Percentiles rank a stretch among this genome's conserved stretches.
Evolutionary conservation across 208 protist species (phyloP).

Genomic region (Leishmania arabica): DNA sequence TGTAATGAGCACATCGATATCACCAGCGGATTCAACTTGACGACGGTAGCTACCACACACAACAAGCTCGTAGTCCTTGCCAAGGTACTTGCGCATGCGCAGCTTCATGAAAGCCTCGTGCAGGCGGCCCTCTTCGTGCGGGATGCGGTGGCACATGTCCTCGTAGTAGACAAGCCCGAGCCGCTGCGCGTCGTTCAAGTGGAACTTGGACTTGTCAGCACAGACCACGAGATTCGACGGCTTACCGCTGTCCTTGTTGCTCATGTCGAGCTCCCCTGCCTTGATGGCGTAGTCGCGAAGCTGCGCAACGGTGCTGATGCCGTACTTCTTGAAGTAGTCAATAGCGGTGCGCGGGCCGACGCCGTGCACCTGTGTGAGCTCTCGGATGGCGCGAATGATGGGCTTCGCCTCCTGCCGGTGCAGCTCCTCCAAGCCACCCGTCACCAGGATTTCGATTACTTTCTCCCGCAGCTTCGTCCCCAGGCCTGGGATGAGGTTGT

Average conservation of each 20-base stretch:
- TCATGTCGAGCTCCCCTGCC: conserved; percentile 32
- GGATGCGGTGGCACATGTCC: conserved; percentile 82
- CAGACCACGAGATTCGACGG: conserved; percentile 10
- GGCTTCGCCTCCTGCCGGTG: conserved; percentile 69
- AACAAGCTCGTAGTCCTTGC: conserved; percentile 65
- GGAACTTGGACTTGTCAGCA: conserved; percentile 35
- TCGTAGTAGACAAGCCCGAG: conserved; percentile 83
- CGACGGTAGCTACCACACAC: conserved; percentile 88
- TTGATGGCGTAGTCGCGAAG: conserved; percentile 53
- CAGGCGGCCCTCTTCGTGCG: conserved; percentile 75
- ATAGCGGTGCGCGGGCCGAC: conserved; percentile 86
- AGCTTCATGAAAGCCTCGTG: conserved; percentile 85
- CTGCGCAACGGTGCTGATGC: conserved; percentile 67
- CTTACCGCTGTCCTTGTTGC: conserved; percentile 36
- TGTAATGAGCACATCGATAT: conserved; percentile 90
- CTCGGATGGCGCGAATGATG: conserved; percentile 74
- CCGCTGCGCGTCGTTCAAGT: conserved; percentile 74
- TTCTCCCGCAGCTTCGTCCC: conserved; percentile 76
- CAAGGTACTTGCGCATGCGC: conserved; percentile 70
- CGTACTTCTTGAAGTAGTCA: conserved; percentile 69
- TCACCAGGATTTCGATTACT: conserved; percentile 80
- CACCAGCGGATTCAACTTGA: conserved; percentile 57
- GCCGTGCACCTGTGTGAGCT: conserved; percentile 85
- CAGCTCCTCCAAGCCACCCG: conserved; percentile 75
- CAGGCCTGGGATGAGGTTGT: conserved; percentile 48